These are phyloP conservation scores for Cornus florida DNA, from an alignment of 148 eudicot species.

Conservation along the genomic window DNA sequence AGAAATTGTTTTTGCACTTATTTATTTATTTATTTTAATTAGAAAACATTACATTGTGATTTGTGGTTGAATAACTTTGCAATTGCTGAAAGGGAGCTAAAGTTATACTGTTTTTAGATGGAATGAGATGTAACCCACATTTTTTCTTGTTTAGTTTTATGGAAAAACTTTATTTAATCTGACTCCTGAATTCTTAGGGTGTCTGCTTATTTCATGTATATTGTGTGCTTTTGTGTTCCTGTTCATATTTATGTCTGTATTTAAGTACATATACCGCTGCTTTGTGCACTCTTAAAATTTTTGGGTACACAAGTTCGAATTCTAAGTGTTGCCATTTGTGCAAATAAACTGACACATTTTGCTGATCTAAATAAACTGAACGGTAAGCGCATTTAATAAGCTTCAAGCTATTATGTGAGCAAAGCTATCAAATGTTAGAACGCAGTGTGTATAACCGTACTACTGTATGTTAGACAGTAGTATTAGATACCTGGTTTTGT, in stretches of 20 bases:
- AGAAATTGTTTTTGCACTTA: not conserved
- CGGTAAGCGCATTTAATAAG: not conserved
- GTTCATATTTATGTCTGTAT: not conserved
- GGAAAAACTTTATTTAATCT: not conserved
- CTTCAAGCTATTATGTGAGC: not conserved
- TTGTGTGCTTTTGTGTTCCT: not conserved
- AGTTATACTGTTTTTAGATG: not conserved
- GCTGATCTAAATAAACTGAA: too few species aligned
- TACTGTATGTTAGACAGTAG: not conserved
- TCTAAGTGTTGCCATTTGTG: too few species aligned
- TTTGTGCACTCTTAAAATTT: too few species aligned
- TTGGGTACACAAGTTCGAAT: too few species aligned
- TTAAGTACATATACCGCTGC: too few species aligned
- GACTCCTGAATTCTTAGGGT: not conserved
- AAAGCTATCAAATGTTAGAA: not conserved
- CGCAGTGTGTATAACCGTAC: not conserved
- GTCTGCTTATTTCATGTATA: not conserved
- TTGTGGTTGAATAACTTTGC: not conserved
- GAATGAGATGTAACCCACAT: not conserved
- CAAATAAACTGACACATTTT: too few species aligned
- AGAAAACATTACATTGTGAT: not conserved
- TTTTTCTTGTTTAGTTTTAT: not conserved
- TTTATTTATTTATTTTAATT: not conserved
- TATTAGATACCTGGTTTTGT: not conserved
- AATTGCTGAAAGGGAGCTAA: not conserved